phyloP scores from a whole-genome alignment of 306 rosid species.

The Cicer bijugum region DNA sequence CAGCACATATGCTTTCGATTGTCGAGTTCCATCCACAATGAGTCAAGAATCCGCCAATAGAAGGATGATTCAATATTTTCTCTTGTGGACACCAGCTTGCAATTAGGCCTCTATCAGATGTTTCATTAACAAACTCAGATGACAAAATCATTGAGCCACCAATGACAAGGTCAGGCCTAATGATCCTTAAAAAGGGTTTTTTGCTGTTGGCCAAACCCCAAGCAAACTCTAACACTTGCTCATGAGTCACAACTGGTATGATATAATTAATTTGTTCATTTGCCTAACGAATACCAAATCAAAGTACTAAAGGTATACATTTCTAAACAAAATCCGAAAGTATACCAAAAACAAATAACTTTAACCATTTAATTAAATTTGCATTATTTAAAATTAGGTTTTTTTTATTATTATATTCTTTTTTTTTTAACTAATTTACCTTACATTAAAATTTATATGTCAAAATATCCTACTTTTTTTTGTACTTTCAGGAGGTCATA shows the following conservation, averaged over 20 bases:
- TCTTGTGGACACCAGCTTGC: constrained; percentile 44
- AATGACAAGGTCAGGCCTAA: constrained; percentile 39
- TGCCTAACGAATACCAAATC: too few relatives aligned
- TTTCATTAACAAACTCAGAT: constrained; percentile 32
- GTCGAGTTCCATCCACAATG: constrained; percentile 46
- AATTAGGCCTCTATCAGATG: constrained; percentile 39
- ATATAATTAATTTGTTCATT: too few relatives aligned
- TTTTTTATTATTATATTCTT: too few relatives aligned
- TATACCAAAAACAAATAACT: too few relatives aligned
- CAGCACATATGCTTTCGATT: constrained; percentile 37
- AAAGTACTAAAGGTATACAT: too few relatives aligned
- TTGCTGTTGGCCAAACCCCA: constrained; percentile 43
- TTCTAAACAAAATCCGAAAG: too few relatives aligned
- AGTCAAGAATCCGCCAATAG: constrained; percentile 43
- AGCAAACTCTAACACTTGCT: constrained; percentile 34
- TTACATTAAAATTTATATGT: background rate
- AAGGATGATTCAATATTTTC: constrained; percentile 35
- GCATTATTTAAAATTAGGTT: too few relatives aligned
- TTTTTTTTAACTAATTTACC: too few relatives aligned
- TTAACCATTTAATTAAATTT: too few relatives aligned
- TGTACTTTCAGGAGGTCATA: too few relatives aligned
- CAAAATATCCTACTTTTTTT: too few relatives aligned
- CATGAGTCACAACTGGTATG: background rate
- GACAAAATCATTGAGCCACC: constrained; percentile 8
- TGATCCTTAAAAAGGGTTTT: constrained; percentile 28